Conservation (phyloP, 108 stramenopile genomes). For the Skeletonema costatum region DNA sequence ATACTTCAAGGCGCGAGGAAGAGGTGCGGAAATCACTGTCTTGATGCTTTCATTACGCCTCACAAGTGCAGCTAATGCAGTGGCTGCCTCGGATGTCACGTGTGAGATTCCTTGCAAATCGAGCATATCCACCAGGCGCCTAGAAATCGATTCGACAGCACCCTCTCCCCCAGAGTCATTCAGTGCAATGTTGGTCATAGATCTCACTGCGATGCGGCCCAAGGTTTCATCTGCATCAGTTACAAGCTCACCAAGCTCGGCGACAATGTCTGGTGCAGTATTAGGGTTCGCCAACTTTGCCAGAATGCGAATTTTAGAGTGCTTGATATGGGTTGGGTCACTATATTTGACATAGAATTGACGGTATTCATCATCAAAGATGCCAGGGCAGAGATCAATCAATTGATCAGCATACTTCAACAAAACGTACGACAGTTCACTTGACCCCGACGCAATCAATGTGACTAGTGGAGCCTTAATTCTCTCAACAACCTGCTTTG, state of each 20-base stretch:
- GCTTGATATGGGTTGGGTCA: slow-evolving; percentile 96
- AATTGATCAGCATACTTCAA: slow-evolving; percentile 94
- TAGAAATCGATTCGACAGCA: slow-evolving; percentile 83
- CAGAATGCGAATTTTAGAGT: slow-evolving; percentile 91
- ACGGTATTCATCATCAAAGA: slow-evolving; percentile 97
- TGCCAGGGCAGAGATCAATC: slow-evolving; percentile 89
- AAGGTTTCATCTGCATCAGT: slow-evolving; percentile 81
- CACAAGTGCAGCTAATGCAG: slow-evolving; percentile 79
- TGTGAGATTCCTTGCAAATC: slow-evolving; percentile 84
- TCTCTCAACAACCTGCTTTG: slow-evolving; percentile 87
- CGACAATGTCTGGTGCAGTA: slow-evolving; percentile 92
- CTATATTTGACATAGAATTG: slow-evolving; percentile 95
- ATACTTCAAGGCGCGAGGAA: slow-evolving; percentile 81
- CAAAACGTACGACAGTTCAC: slow-evolving; percentile 89
- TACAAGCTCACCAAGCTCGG: slow-evolving; percentile 95
- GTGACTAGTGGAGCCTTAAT: slow-evolving; percentile 97
- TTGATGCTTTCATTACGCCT: slow-evolving; percentile 81
- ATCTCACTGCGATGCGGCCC: slow-evolving; percentile 85
- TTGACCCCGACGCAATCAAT: slow-evolving; percentile 80
- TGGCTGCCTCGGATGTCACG: slow-evolving; percentile 87
- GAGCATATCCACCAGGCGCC: slow-evolving; percentile 90
- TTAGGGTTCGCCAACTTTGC: slow-evolving; percentile 89
- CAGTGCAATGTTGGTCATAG: slow-evolving; percentile 90
- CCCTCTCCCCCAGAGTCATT: slow-evolving; percentile 81
- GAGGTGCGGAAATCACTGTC: slow-evolving; percentile 79